A percentile compares a stretch with the other conserved stretches of the same genome.
Evolutionary conservation across 768 basidiomycete species (phyloP).

Genomic region (Chlorophyllum brunneum): DNA sequence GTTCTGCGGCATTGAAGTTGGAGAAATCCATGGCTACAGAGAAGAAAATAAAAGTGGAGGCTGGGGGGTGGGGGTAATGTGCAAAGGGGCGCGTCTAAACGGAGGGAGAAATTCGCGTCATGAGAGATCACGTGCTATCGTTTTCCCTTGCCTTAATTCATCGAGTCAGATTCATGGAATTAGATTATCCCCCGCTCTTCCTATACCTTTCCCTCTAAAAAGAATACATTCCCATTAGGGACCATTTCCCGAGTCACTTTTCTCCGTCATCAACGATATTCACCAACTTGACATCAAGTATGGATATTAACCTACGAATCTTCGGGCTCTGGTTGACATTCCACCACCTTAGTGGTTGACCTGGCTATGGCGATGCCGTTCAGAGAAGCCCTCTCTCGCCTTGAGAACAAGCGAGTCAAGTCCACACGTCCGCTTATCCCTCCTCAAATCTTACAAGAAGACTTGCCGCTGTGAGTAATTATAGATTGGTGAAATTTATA

Average conservation of each 20-base stretch:
- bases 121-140: constrained; percentile 18
- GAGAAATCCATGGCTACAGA: constrained; percentile 79
- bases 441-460: constrained; percentile 92
- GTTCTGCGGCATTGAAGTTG: constrained; percentile 82
- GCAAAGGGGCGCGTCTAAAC: not conserved
- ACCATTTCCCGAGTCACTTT: no score
- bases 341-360: constrained; percentile 37
- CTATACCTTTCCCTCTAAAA: no score
- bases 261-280: not conserved
- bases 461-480: constrained; percentile 70
- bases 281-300: no score
- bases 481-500: not conserved
- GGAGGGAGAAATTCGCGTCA: constrained; percentile 10
- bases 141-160: constrained; percentile 6
- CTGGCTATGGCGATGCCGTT: constrained; percentile 68
- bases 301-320: not conserved
- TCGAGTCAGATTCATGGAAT: constrained; percentile 2
- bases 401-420: constrained; percentile 87
- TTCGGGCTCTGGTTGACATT: not conserved
- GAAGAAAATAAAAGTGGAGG: constrained; percentile 13
- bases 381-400: constrained; percentile 72
- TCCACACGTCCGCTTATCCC: constrained; percentile 87
- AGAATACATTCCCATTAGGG: no score
- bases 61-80: constrained; percentile 1
- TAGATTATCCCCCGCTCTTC: not conserved